A percentile compares a stretch with the other conserved stretches of the same genome.
Evolutionary conservation across 1,284 basidiomycete genomes (phyloP).

Genomic region (Heterobasidion irregulare): DNA sequence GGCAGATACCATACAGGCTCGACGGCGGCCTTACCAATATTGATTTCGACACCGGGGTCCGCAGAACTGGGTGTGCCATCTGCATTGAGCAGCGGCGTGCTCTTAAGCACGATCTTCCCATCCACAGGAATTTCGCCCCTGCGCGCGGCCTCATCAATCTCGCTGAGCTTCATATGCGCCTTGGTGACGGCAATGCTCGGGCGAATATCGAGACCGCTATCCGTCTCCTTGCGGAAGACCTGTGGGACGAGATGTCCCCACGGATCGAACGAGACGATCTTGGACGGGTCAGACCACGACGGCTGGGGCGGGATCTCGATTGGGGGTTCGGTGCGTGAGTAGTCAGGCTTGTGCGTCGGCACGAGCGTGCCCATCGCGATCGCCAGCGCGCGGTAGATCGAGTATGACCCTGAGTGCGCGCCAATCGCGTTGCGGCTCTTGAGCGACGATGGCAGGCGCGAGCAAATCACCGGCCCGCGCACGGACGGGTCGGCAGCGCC

Average conservation of each 20-base stretch:
- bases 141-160: conserved; percentile 78
- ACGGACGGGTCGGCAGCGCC: conserved; percentile 58
- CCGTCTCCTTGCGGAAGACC: conserved; percentile 64
- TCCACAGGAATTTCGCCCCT: conserved; percentile 75
- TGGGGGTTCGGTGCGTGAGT: conserved; percentile 84
- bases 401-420: conserved; percentile 90
- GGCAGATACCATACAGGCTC: conserved; percentile 95
- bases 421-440: conserved; percentile 92
- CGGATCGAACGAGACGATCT: conserved; percentile 94
- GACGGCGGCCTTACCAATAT: conserved; percentile 81
- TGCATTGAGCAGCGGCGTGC: conserved; percentile 46
- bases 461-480: conserved; percentile 88
- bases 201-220: conserved; percentile 69
- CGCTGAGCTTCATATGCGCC: conserved; percentile 84
- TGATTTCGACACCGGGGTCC: conserved; percentile 82
- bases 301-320: conserved; percentile 78
- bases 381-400: conserved; percentile 88
- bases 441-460: conserved; percentile 77
- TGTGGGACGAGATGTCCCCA: conserved; percentile 89
- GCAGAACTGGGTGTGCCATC: conserved; percentile 51
- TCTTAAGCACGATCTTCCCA: conserved; percentile 75
- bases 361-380: conserved; percentile 87
- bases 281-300: conserved; percentile 71
- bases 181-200: conserved; percentile 89
- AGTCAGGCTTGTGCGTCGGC: conserved; percentile 83